These are phyloP conservation scores for Debaryomyces castellii DNA, from an alignment of 805 yeast genomes.

Conservation along the genomic window DNA sequence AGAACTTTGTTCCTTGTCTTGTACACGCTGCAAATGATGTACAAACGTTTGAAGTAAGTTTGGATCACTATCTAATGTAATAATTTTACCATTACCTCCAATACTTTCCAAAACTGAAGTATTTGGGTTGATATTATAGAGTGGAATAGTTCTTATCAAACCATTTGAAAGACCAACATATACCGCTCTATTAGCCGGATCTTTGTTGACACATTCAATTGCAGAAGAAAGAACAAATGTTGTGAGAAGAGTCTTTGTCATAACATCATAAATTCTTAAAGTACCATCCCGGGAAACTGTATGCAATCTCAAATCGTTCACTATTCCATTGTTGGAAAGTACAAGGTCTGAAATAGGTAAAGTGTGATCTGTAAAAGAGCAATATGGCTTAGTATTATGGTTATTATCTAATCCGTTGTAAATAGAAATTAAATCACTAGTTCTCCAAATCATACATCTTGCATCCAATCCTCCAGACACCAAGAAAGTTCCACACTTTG, in stretches of 20 bases:
- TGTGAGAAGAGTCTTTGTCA: slow-evolving; percentile 47
- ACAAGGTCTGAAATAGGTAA: slow-evolving; percentile 50
- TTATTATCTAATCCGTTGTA: slow-evolving; percentile 25
- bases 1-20: neutral
- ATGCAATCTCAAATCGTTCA: slow-evolving; percentile 61
- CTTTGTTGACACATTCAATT: slow-evolving; percentile 59
- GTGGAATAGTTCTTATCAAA: slow-evolving; percentile 51
- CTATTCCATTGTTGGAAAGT: slow-evolving; percentile 49
- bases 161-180: slow-evolving; percentile 74
- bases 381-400: slow-evolving; percentile 53
- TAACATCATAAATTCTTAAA: slow-evolving; percentile 64
- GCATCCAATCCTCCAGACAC: slow-evolving; percentile 83
- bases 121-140: slow-evolving; percentile 39
- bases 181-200: slow-evolving; percentile 75
- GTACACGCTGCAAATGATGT: slow-evolving; percentile 39
- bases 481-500: slow-evolving; percentile 60
- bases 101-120: slow-evolving; percentile 51
- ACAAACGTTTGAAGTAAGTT: slow-evolving; percentile 51
- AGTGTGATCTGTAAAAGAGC: slow-evolving; percentile 60
- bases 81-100: slow-evolving; percentile 57
- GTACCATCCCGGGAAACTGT: slow-evolving; percentile 77
- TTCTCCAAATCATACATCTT: slow-evolving; percentile 71
- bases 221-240: slow-evolving; percentile 70
- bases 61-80: slow-evolving; percentile 51
- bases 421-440: slow-evolving; percentile 53